phyloP scores from a whole-genome alignment of 306 rosid genomes.

The Castanea crenata region DNA sequence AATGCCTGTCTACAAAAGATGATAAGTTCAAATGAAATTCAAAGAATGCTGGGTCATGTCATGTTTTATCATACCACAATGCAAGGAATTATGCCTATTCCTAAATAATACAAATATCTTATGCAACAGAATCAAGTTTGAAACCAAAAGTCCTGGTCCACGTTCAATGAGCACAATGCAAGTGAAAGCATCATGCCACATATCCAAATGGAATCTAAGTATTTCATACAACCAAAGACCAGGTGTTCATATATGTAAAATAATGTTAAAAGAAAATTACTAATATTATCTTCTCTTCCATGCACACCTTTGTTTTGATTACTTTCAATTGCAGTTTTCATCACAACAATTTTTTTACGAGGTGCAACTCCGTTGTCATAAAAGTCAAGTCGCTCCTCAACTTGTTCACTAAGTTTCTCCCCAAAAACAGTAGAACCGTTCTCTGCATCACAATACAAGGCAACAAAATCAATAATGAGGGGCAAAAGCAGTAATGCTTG shows the following conservation, averaged over 20 bases:
- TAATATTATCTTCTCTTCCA: neutral
- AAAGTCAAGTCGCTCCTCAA: slow-evolving; percentile 99
- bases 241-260: neutral
- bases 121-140: neutral
- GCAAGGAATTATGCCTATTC: neutral
- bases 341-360: slow-evolving; percentile 89
- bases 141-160: neutral
- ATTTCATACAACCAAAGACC: neutral
- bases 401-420: slow-evolving; percentile 91
- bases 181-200: neutral
- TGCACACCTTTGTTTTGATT: slow-evolving; percentile 55
- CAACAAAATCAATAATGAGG: slow-evolving; percentile 7
- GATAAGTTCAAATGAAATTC: too few species aligned
- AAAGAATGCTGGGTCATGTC: neutral
- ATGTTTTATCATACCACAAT: neutral
- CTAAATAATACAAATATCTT: neutral
- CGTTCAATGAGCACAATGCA: neutral
- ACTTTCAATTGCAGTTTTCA: slow-evolving; percentile 85
- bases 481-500: neutral
- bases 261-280: neutral
- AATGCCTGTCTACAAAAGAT: too few species aligned
- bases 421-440: slow-evolving; percentile 63
- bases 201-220: neutral
- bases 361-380: slow-evolving; percentile 99
- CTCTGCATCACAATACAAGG: slow-evolving; percentile 43